Base-by-base conservation (phyloP, 2,329 filamentous ascomycete genomes). In the Phoma sp. region DNA sequence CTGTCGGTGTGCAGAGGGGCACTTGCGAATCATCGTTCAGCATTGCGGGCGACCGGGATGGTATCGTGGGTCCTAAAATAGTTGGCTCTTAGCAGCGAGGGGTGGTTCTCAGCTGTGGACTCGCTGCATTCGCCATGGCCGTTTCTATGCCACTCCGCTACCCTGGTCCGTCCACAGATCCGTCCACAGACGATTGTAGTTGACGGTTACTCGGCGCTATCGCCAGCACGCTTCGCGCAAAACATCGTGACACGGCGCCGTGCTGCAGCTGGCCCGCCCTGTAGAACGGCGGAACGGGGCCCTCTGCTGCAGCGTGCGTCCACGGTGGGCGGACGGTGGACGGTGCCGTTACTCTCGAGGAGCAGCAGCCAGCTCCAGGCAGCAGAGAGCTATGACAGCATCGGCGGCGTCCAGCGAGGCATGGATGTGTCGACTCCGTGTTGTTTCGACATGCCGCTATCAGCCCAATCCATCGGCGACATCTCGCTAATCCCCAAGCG, bases 391-490 rank as follows among this genome's bases (percentile, higher is more conserved):
- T 56, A 65, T 62, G 63, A 59, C 65, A 57, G 37, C 62, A 63
- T 61, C 37, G 61, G 52, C 57, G 56, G 54, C 43, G 58, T 59
- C 58, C 54, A 60, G 60, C 59, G 62, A 65, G 64, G 65, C 64
- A 61, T 65, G 65, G 49, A 58, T 67, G 65, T 67, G 65, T 67
- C 39, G 64, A 60, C 65, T 68, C 61, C 62, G 58, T 68, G 63
- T 64, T 64, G 56, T 67, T 67, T 68, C 62, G 66, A 64, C 64
- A 66, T 71, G 68, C 63, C 69, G 66, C 68, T 60, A 58, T 65
- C 64, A 66, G 60, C 67, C 68, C 65, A 67, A 63, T 65, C 66
- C 67, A 68, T 65, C 69, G 69, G 65, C 67, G 57, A 60, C 63
- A 63, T 66, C 55, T 70, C 68, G 68, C 68, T 72, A 71, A 67